Evolutionary conservation across 2,329 filamentous ascomycete genomes (phyloP).

Genomic region (Ploettnerulaceae sp.): DNA sequence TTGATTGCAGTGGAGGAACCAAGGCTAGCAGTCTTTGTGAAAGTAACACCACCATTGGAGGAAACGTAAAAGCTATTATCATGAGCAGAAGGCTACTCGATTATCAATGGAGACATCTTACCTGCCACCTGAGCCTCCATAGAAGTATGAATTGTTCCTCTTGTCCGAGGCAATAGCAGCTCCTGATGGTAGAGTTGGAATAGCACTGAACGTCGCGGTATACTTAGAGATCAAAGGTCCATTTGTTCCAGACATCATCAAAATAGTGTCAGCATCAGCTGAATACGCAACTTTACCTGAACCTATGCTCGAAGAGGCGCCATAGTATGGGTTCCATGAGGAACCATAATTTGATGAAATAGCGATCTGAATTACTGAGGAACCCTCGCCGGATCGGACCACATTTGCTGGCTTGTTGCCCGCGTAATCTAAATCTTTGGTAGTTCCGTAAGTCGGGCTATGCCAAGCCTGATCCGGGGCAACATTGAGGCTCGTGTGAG

Average conservation of each 20-base stretch:
- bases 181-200: slow-evolving; percentile 39
- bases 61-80: slow-evolving; percentile 44
- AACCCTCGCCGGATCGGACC: slow-evolving; percentile 17
- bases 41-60: slow-evolving; percentile 43
- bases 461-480: slow-evolving; percentile 17
- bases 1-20: slow-evolving; percentile 41
- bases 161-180: slow-evolving; percentile 52
- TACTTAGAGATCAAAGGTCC: slow-evolving; percentile 15
- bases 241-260: slow-evolving; percentile 11
- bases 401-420: slow-evolving; percentile 18
- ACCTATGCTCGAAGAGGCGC: slow-evolving; percentile 9
- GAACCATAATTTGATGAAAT: slow-evolving; percentile 18
- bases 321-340: slow-evolving; percentile 17
- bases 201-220: slow-evolving; percentile 39
- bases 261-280: slow-evolving; percentile 16
- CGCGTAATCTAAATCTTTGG: slow-evolving; percentile 28
- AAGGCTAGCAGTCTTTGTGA: slow-evolving; percentile 31
- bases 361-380: slow-evolving; percentile 11
- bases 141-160: slow-evolving; percentile 18
- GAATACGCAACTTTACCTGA: slow-evolving; percentile 20
- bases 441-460: slow-evolving; percentile 19
- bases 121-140: slow-evolving; percentile 16
- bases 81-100: neutral
- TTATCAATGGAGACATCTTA: neutral
- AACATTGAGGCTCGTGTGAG: slow-evolving; percentile 11